Conservation (phyloP, 768 basidiomycete genomes). For the Tulasnella sp. region DNA sequence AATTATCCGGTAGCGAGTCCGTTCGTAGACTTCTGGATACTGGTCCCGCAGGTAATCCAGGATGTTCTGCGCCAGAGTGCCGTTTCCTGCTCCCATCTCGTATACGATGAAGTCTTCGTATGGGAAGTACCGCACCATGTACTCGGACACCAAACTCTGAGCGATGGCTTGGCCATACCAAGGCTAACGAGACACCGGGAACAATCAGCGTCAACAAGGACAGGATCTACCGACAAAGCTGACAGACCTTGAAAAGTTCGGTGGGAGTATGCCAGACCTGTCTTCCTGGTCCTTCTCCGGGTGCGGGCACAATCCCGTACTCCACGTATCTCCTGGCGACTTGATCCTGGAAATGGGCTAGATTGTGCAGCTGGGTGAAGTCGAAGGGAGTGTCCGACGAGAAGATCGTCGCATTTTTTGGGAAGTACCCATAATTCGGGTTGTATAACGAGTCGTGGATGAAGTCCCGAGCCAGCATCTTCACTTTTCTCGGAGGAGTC, state of each 20-base stretch:
- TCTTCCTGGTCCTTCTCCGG: conserved; percentile 57
- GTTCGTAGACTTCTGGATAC: conserved; percentile 88
- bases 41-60: conserved; percentile 71
- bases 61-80: conserved; percentile 85
- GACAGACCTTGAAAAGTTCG: conserved; percentile 86
- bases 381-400: conserved; percentile 62
- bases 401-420: conserved; percentile 88
- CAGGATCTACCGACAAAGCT: not conserved
- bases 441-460: conserved; percentile 97
- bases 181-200: conserved; percentile 51
- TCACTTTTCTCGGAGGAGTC: conserved; percentile 71
- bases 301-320: conserved; percentile 44
- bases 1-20: conserved; percentile 89
- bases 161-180: conserved; percentile 91
- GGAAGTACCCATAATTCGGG: conserved; percentile 95
- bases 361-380: conserved; percentile 62
- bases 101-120: conserved; percentile 95
- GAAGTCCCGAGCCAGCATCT: conserved; percentile 93
- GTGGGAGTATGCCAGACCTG: conserved; percentile 99
- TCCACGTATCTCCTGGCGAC: conserved; percentile 72
- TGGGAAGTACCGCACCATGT: conserved; percentile 91
- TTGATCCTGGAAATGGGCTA: conserved; percentile 72
- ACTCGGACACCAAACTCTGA: conserved; percentile 82
- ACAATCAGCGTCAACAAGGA: not conserved
- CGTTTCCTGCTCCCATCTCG: conserved; percentile 97